These are phyloP conservation scores for Mycena polygramma DNA, from an alignment of 768 basidiomycete species.

Conservation along the genomic window DNA sequence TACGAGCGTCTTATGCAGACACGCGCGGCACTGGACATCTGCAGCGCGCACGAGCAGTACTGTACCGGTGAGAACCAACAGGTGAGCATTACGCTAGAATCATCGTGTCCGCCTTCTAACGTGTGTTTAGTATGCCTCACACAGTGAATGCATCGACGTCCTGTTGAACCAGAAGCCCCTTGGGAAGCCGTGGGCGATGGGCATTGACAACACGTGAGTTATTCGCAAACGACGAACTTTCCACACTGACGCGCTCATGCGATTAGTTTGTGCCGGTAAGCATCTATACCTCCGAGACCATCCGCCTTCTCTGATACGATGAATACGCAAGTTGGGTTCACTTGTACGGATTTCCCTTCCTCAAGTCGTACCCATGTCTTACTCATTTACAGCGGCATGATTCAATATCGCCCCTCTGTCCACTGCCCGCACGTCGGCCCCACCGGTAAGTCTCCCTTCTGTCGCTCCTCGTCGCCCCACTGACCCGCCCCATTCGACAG, in stretches of 20 bases:
- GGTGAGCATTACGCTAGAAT: not conserved
- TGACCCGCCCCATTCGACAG: not conserved
- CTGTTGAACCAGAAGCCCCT: conserved; percentile 11
- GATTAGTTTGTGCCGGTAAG: conserved; percentile 9
- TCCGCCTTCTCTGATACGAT: not conserved
- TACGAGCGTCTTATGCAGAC: conserved; percentile 6
- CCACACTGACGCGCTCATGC: not conserved
- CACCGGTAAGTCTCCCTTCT: not conserved
- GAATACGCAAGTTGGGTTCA: too few species aligned
- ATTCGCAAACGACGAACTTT: not conserved
- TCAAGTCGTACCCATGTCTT: too few species aligned
- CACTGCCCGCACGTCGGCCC: conserved; percentile 15
- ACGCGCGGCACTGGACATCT: conserved; percentile 6
- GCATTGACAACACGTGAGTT: conserved; percentile 17
- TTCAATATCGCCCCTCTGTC: conserved; percentile 9
- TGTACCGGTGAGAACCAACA: conserved; percentile 12
- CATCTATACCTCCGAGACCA: not conserved
- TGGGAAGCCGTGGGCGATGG: conserved; percentile 16
- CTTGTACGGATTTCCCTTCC: not conserved
- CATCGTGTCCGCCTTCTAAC: too few species aligned
- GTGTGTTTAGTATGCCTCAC: not conserved
- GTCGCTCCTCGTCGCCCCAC: not conserved
- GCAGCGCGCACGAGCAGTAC: conserved; percentile 2
- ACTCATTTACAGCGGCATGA: conserved; percentile 4
- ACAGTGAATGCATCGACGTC: conserved; percentile 7